Evolutionary conservation across 2,329 filamentous ascomycete species (phyloP).

Genomic region (Nothomitra cinnamomea): DNA sequence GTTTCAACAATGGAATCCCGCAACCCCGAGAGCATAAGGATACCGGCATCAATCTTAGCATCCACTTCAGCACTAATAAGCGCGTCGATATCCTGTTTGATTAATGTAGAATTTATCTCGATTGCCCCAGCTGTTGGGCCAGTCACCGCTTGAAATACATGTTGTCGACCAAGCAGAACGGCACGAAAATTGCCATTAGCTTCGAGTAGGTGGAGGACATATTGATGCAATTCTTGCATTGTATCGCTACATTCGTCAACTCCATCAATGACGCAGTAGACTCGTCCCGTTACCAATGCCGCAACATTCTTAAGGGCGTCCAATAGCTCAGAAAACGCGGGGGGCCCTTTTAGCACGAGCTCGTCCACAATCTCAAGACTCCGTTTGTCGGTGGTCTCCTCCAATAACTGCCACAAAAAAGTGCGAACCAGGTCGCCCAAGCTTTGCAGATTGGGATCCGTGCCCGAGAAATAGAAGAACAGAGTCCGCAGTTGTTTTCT

Average conservation of each 20-base stretch:
- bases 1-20: neutral
- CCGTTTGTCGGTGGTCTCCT: neutral
- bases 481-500: neutral
- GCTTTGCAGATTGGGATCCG: neutral
- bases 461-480: constrained; percentile 1
- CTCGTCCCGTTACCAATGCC: neutral
- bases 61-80: neutral
- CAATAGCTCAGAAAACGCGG: neutral
- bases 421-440: neutral
- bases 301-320: neutral
- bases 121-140: neutral
- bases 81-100: neutral
- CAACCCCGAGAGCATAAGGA: neutral
- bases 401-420: neutral
- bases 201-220: neutral
- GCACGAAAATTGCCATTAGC: neutral
- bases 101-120: neutral
- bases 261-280: neutral
- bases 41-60: neutral
- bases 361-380: neutral
- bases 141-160: neutral
- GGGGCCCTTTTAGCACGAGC: neutral
- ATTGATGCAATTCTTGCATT: neutral
- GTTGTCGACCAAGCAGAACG: neutral
- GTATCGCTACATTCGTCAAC: neutral